phyloP scores from a whole-genome alignment of 2,329 filamentous ascomycete genomes.

The Waltergamsia citrina region DNA sequence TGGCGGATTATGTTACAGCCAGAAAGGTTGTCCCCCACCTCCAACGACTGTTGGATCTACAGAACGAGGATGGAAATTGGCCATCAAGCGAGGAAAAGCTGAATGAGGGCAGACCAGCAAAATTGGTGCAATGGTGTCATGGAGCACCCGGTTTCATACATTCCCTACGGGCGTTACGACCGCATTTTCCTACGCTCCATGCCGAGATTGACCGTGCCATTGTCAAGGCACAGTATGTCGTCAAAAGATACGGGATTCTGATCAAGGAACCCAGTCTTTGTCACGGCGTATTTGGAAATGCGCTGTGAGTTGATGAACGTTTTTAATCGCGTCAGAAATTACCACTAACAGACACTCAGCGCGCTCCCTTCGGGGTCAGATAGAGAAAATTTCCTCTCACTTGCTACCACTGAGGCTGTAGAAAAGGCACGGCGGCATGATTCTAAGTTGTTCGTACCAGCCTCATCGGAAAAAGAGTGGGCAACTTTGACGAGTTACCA shows the following conservation, averaged over 20 bases:
- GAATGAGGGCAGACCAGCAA: conserved; percentile 27
- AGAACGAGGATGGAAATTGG: conserved; percentile 55
- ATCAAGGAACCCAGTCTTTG: conserved; percentile 58
- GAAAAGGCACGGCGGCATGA: conserved; percentile 27
- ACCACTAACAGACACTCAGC: conserved; percentile 8
- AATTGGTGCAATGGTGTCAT: conserved; percentile 57
- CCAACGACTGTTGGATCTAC: conserved; percentile 45
- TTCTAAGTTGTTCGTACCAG: conserved; percentile 22
- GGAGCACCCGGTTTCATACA: conserved; percentile 54
- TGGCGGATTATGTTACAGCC: too few species aligned
- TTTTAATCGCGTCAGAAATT: neutral
- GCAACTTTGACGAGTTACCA: conserved; percentile 23
- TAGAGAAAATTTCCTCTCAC: conserved; percentile 45
- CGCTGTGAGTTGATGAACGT: conserved; percentile 42
- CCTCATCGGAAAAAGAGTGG: conserved; percentile 22
- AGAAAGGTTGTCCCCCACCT: conserved; percentile 44
- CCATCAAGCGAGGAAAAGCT: conserved; percentile 38
- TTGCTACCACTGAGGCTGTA: conserved; percentile 46
- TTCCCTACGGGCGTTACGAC: conserved; percentile 45
- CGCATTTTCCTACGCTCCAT: conserved; percentile 44
- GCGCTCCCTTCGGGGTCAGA: conserved; percentile 19
- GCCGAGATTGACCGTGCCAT: conserved; percentile 44
- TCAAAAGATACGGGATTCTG: conserved; percentile 48
- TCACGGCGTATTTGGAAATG: conserved; percentile 57
- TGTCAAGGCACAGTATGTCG: conserved; percentile 37